Evolutionary conservation across 306 rosid genomes (phyloP), one percentile per base, ranked within the genome.

Genomic region (Abrus pulchellus): DNA sequence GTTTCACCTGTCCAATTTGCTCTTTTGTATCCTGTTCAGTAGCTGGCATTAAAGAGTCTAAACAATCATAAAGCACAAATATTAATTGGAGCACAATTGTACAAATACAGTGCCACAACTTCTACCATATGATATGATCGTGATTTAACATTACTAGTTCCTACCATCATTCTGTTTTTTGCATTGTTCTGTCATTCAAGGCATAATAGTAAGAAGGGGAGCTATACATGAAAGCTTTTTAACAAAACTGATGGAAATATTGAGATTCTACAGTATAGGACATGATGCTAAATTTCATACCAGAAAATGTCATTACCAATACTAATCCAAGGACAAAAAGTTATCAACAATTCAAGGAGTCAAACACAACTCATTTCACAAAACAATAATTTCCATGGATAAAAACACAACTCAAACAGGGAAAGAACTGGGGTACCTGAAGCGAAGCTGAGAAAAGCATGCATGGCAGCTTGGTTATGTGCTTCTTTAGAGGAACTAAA

Each of bases 391-490:
- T 64, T 14, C 28, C 9, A 20, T 1, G 20, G 12, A 64, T 45
- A 30, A 28, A 71, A 62, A 45, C 8, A 67, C 13, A 83, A 40
- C 43, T 36, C 6, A 67, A 43, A 32, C 49, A 73, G 74, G 47
- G 14, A 60, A 56, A 47, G 30, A 41, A 34, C 1, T 30, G 50
- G 12, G 3, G 60, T 74, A 85, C 84, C 79, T 48, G 86, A 79
- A 61, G 87, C 27, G 77, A 89, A 83, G 65, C 48, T 80, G 56
- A 60, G 81, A 63, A 89, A 86, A 82, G 93, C 92, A 27, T 61
- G 76, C 88, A 68, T 89, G 83, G 92, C 93, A 5, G 90, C 92
- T 59, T 77, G 77, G 82, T 91, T 90, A 11, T 83, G 87, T n/a
- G 98, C 94, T 73, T 82, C 72, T 84, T 90, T 90, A 56, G 85